These are phyloP conservation scores for Boletus coccyginus DNA, from an alignment of 768 basidiomycete species.

Conservation along the genomic window DNA sequence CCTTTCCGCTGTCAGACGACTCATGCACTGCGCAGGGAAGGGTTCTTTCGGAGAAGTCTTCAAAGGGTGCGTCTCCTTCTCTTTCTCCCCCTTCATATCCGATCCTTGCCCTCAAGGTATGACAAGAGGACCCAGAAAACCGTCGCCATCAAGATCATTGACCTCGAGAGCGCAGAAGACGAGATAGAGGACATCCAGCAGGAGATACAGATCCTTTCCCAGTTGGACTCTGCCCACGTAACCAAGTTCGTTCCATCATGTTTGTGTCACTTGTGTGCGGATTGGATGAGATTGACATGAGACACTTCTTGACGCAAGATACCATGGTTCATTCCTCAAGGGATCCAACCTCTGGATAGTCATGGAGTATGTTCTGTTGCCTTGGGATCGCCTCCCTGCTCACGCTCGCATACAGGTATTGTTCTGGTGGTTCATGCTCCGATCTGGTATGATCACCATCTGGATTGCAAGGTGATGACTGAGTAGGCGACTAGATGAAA, in stretches of 20 bases:
- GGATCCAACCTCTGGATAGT: constrained; percentile 98
- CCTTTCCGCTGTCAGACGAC: constrained; percentile 12
- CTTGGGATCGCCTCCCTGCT: neutral
- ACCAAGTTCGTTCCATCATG: constrained; percentile 69
- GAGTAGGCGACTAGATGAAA: constrained; percentile 72
- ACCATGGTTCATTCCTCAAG: constrained; percentile 95
- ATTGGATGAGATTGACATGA: constrained; percentile 31
- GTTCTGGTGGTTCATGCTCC: constrained; percentile 96
- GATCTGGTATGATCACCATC: constrained; percentile 67
- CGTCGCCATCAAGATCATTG: constrained; percentile 99
- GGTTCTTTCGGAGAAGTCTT: constrained; percentile 99
- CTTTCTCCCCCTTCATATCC: constrained; percentile 7
- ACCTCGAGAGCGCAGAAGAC: constrained; percentile 98
- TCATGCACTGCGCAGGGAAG: constrained; percentile 60
- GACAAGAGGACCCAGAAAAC: constrained; percentile 95
- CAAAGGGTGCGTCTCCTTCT: constrained; percentile 68
- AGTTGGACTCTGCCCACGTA: constrained; percentile 93
- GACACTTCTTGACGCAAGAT: constrained; percentile 46
- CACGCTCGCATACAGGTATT: constrained; percentile 59
- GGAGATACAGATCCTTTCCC: constrained; percentile 97
- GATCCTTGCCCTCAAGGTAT: constrained; percentile 51
- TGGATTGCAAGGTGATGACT: constrained; percentile 2
- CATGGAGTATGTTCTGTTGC: constrained; percentile 71
- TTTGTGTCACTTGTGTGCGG: constrained; percentile 28
- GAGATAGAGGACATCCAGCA: constrained; percentile 99